A percentile compares a stretch with the other conserved stretches of the same genome.
These are phyloP conservation scores for Corylus avellana DNA, from an alignment of 306 rosid species.

Conservation along the genomic window DNA sequence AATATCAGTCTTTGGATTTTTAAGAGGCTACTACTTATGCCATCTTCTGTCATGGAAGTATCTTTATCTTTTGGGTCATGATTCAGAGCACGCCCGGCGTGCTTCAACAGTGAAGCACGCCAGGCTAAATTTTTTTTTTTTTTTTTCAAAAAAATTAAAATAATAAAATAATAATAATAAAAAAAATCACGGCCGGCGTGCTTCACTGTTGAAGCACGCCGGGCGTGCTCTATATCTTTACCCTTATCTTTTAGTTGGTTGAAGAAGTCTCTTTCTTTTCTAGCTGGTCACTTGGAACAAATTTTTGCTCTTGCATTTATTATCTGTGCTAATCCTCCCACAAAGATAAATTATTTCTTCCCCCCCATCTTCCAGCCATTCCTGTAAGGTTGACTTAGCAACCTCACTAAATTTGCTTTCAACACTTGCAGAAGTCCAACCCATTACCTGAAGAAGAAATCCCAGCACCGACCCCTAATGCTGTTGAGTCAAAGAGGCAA, in stretches of 20 bases:
- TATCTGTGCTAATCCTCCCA: not conserved
- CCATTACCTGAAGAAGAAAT: conserved; percentile 62
- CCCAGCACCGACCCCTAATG: conserved; percentile 22
- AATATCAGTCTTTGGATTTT: not conserved
- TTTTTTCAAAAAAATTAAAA: too few relatives aligned
- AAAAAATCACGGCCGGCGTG: too few relatives aligned
- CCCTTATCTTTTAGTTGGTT: not conserved
- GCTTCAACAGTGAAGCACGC: too few relatives aligned
- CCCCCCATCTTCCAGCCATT: not conserved
- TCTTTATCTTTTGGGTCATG: not conserved
- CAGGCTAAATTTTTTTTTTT: too few relatives aligned
- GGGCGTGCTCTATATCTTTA: too few relatives aligned
- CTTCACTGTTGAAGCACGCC: too few relatives aligned
- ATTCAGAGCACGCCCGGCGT: too few relatives aligned
- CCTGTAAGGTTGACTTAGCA: conserved; percentile 7
- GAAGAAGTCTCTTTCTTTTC: not conserved
- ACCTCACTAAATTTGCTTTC: conserved; percentile 18
- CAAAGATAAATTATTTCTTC: not conserved
- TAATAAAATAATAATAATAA: too few relatives aligned
- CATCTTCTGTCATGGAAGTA: not conserved
- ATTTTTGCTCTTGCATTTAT: not conserved
- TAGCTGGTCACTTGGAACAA: not conserved
- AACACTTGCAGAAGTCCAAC: conserved; percentile 68
- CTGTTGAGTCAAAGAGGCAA: conserved; percentile 52
- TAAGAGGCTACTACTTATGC: not conserved